Evolutionary conservation across 192 early-diverging fungal species (phyloP).

Genomic region (Podila epigama): DNA sequence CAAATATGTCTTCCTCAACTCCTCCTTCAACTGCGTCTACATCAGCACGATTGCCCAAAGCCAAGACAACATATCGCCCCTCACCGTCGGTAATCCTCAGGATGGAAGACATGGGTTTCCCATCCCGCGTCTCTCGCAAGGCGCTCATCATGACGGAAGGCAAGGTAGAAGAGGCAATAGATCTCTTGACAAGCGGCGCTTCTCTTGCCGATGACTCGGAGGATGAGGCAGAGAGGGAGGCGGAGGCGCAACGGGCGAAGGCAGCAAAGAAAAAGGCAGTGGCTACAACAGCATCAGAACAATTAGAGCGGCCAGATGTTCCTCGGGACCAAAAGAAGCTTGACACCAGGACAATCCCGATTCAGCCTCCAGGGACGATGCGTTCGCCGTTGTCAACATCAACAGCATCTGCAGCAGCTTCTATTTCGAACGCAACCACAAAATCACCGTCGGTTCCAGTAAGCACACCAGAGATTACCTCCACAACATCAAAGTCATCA

Average conservation of each 20-base stretch:
- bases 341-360: not conserved
- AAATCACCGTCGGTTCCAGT: not conserved
- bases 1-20: too few relatives aligned
- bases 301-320: not conserved
- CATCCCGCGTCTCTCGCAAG: constrained; percentile 18
- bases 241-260: not conserved
- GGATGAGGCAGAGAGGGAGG: constrained; percentile 23
- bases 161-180: constrained; percentile 35
- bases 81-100: constrained; percentile 24
- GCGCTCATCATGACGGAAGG: constrained; percentile 45
- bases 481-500: not conserved
- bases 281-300: not conserved
- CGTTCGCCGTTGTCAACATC: not conserved
- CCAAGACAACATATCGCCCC: constrained; percentile 35
- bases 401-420: too few relatives aligned
- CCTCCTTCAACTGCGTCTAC: not conserved
- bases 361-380: not conserved
- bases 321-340: too few relatives aligned
- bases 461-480: not conserved
- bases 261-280: constrained; percentile 7
- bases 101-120: constrained; percentile 46
- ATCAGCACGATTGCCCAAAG: constrained; percentile 1
- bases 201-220: constrained; percentile 41
- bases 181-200: constrained; percentile 27
- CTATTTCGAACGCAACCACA: not conserved